Evolutionary conservation across 2,329 filamentous ascomycete species (phyloP), one percentile per base, ranked within the genome.

Genomic region (Aspergillus eucalypticola): DNA sequence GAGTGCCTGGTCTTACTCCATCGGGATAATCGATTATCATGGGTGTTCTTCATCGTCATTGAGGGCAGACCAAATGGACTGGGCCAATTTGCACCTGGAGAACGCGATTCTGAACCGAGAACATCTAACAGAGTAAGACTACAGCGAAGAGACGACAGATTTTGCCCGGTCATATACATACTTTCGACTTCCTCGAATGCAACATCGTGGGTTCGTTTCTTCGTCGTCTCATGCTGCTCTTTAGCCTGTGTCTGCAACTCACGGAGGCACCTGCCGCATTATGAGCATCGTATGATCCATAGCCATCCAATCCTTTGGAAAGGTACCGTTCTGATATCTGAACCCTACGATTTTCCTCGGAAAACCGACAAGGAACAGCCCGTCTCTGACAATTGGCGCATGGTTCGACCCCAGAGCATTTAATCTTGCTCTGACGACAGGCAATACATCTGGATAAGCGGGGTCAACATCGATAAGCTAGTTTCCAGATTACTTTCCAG

Each of bases 341-440:
- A 6, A 76, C 65, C 52, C 69, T 75, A 32, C 60, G 65, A 3
- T 64, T 48, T 19, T 52, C 67, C 1, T 75, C 71, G 1, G 65
- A 62, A 27, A 76, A 78, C 5, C 60, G 69, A 54, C 75, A 78
- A 19, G 61, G 62, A 1, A 75, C 55, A n/a, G 52, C 11, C 8
- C 65, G 64, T 23, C 65, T 56, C n/a, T 61, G 60, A 39, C 65
- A 67, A 54, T 66, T 66, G 19, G 41, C 68, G 60, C 77, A 79
- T 5, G 76, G 77, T 32, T 72, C 65, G n/a, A 66, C 58, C 21
- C 76, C 76, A 8, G 75, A 74, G 66, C 77, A 79, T 65, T 74
- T 75, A 54, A 79, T 77, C 64, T 79, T 79, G 60, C 76, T 76
- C 58, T 72, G 71, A 5, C 78, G 75, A 61, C 78, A 80, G 51